Evolutionary conservation across 441 rosid genomes (phyloP).

Genomic region (Isatis lusitanica): DNA sequence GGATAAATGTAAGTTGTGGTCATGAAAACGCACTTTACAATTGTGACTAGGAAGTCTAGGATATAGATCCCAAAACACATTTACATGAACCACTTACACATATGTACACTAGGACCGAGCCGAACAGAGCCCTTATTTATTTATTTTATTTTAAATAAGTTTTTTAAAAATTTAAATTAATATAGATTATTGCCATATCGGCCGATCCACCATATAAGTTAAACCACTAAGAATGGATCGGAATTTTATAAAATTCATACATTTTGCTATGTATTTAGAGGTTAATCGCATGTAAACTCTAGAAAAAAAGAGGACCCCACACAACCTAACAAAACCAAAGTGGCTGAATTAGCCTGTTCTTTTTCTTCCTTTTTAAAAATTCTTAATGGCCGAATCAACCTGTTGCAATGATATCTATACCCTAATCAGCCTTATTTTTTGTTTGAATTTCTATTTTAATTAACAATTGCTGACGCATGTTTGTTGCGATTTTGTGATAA

Average conservation of each 20-base stretch:
- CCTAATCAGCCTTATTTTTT: not conserved
- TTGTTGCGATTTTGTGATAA: conserved; percentile 8
- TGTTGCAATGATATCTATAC: not conserved
- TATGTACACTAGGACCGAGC: not conserved
- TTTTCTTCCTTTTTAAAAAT: not conserved
- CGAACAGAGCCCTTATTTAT: not conserved
- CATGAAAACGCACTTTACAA: conserved; percentile 19
- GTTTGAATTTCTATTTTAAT: not conserved
- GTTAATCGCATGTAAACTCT: not conserved
- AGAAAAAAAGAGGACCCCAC: not conserved
- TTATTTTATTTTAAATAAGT: not conserved
- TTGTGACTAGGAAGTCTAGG: conserved; percentile 14
- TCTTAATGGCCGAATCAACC: not conserved
- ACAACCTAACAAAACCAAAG: not conserved
- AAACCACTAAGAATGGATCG: not conserved
- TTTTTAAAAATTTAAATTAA: not conserved
- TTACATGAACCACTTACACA: conserved; percentile 4
- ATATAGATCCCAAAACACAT: conserved; percentile 1
- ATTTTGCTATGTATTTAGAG: not conserved
- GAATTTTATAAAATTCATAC: not conserved
- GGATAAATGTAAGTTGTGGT: conserved; percentile 11
- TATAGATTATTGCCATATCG: not conserved
- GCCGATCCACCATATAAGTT: not conserved
- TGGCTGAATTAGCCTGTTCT: not conserved
- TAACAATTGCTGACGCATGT: conserved; percentile 4